Evolutionary conservation across 1,284 basidiomycete genomes (phyloP).

Genomic region (Microbotryum violaceum): DNA sequence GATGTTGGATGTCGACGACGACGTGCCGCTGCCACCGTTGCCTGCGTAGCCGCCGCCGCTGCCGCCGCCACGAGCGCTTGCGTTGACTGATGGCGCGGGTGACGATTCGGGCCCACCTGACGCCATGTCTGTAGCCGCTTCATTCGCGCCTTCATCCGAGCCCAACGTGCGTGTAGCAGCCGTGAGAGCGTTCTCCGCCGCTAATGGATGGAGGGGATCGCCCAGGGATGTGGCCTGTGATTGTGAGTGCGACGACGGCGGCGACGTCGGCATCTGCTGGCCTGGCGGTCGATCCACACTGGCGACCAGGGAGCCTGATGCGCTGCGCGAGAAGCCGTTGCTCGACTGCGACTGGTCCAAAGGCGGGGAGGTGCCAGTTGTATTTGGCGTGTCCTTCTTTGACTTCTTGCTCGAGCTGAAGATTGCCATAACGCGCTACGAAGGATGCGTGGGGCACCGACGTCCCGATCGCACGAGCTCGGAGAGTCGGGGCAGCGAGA

Average conservation of each 20-base stretch:
- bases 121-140: too few species aligned
- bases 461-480: too few species aligned
- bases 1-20: too few species aligned
- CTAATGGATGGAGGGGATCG: neutral
- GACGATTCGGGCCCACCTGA: too few species aligned
- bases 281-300: neutral
- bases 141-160: too few species aligned
- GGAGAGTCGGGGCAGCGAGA: too few species aligned
- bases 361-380: neutral
- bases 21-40: too few species aligned
- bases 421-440: neutral
- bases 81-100: too few species aligned
- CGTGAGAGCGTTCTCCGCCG: neutral
- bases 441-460: too few species aligned
- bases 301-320: neutral
- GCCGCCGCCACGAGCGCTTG: too few species aligned
- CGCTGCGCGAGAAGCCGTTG: neutral
- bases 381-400: neutral
- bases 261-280: neutral
- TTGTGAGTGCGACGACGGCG: neutral
- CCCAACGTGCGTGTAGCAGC: neutral
- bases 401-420: slow-evolving; percentile 3
- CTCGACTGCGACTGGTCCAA: neutral
- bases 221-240: neutral
- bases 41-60: too few species aligned